Conservation (phyloP, 2,329 filamentous ascomycete genomes). For the Nigrospora sphaerica region DNA sequence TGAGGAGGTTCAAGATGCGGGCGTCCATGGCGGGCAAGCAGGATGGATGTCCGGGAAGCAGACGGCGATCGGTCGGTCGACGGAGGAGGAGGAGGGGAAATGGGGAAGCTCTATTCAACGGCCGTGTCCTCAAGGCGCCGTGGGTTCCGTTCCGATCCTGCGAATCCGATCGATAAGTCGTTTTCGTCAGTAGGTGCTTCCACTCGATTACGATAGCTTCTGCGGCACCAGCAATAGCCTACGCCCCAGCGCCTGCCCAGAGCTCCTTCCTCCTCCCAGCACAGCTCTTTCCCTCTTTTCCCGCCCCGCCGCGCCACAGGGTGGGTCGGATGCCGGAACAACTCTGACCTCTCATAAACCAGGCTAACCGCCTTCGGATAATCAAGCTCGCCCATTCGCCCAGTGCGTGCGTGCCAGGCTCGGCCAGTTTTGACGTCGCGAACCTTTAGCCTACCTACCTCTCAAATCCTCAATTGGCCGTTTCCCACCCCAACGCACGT, state of each 20-base stretch:
- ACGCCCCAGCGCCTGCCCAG: not conserved
- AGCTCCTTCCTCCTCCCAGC: not conserved
- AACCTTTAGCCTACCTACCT: conserved; percentile 14
- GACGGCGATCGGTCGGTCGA: not conserved
- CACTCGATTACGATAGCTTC: no score
- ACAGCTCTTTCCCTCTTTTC: not conserved
- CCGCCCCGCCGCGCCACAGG: no score
- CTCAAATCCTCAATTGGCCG: conserved; percentile 18
- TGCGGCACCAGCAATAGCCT: no score
- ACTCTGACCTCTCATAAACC: not conserved
- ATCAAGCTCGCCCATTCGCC: not conserved
- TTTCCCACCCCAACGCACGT: conserved; percentile 9
- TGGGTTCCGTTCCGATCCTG: no score
- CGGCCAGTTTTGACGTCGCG: conserved; percentile 21
- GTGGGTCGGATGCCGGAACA: not conserved
- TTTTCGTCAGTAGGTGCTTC: no score
- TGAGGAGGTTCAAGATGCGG: conserved; percentile 53
- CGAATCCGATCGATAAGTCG: no score
- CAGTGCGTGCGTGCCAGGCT: not conserved
- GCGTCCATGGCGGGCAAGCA: conserved; percentile 29
- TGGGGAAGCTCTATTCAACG: no score
- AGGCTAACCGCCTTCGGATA: conserved; percentile 11
- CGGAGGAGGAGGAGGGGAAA: no score
- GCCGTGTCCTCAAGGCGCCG: no score
- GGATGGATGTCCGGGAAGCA: not conserved